Conservation (phyloP, 805 yeast species). For the Saccharomyces eubayanus region DNA sequence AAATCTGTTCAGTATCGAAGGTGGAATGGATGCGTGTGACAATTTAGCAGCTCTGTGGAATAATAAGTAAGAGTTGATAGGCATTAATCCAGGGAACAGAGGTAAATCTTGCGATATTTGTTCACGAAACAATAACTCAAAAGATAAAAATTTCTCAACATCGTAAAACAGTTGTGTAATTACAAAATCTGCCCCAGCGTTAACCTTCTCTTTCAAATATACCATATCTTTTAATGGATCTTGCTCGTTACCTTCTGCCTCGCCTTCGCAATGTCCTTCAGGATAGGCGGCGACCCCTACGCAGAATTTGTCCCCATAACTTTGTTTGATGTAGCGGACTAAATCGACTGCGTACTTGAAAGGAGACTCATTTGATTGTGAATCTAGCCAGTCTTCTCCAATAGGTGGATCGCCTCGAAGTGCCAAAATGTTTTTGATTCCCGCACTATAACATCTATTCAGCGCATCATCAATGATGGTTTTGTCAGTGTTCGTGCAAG, state of each 20-base stretch:
- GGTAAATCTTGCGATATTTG: conserved; percentile 40
- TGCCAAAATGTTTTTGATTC: conserved; percentile 83
- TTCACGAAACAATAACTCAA: conserved; percentile 46
- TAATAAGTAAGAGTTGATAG: conserved; percentile 73
- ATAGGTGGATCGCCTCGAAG: conserved; percentile 94
- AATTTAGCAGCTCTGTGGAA: conserved; percentile 84
- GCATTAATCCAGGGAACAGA: conserved; percentile 84
- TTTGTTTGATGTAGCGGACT: conserved; percentile 63
- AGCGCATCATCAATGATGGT: conserved; percentile 74
- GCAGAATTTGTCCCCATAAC: conserved; percentile 76
- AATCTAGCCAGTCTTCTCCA: conserved; percentile 34
- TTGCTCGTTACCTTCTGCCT: conserved; percentile 54
- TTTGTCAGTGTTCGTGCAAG: conserved; percentile 88
- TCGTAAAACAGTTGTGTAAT: conserved; percentile 90
- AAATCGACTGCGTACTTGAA: conserved; percentile 80
- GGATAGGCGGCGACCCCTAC: conserved; percentile 97
- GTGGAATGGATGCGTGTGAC: conserved; percentile 79
- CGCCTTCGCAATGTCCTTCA: conserved; percentile 91
- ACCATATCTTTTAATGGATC: conserved; percentile 65
- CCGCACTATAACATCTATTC: conserved; percentile 57
- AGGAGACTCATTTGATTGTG: conserved; percentile 37
- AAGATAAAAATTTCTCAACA: conserved; percentile 62
- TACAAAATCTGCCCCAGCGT: conserved; percentile 92
- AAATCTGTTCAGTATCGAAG: conserved; percentile 41
- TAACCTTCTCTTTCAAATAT: conserved; percentile 69